phyloP scores from a whole-genome alignment of 1,284 basidiomycete species.

The Cryptococcus sp. region DNA sequence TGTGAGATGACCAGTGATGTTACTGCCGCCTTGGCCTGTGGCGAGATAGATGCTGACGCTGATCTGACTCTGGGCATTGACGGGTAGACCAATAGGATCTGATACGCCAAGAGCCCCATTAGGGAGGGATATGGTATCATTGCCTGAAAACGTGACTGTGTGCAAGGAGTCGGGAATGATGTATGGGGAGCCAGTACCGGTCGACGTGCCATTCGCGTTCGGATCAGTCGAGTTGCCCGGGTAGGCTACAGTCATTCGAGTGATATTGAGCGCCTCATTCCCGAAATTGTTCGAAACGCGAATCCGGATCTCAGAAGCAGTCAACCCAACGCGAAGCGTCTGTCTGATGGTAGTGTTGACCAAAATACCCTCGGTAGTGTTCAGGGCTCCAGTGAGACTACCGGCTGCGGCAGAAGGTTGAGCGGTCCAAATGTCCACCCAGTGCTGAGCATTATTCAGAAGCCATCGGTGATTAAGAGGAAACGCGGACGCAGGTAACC shows the following conservation, averaged over 20 bases:
- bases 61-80: neutral
- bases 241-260: constrained; percentile 55
- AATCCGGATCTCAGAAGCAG: constrained; percentile 54
- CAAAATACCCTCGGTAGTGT: constrained; percentile 43
- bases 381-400: neutral
- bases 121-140: constrained; percentile 53
- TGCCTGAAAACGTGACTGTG: constrained; percentile 43
- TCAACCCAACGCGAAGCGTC: constrained; percentile 56
- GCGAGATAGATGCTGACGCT: constrained; percentile 48
- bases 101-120: constrained; percentile 57
- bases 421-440: neutral
- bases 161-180: neutral
- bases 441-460: neutral
- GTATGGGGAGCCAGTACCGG: constrained; percentile 35
- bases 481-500: neutral
- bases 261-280: constrained; percentile 55
- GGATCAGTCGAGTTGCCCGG: constrained; percentile 31
- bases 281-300: constrained; percentile 60
- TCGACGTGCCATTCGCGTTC: constrained; percentile 34
- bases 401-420: neutral
- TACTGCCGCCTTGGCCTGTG: constrained; percentile 53
- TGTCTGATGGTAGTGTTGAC: constrained; percentile 58
- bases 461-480: neutral
- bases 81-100: constrained; percentile 46
- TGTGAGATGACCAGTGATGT: constrained; percentile 59